Conservation (phyloP, 2,329 filamentous ascomycete species). For the Exophiala bonariae region DNA sequence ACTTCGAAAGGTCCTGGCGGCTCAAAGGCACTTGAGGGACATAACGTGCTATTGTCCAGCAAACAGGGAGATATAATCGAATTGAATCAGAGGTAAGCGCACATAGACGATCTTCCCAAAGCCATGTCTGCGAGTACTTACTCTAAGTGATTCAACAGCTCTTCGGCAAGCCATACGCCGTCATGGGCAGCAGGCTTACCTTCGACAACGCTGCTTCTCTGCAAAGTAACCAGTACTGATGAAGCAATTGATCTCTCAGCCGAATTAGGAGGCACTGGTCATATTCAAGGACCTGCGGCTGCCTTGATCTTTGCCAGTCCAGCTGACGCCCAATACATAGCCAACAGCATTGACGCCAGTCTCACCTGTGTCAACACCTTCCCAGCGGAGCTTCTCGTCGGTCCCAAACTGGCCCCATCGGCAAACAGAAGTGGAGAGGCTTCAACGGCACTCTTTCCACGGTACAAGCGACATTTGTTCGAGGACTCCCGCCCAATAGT, state of each 20-base stretch:
- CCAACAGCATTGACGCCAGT: conserved; percentile 55
- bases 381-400: conserved; percentile 53
- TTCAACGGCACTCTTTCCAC: neutral
- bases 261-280: neutral
- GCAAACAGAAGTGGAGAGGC: neutral
- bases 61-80: too few relatives aligned
- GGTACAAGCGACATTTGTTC: neutral
- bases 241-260: conserved; percentile 51
- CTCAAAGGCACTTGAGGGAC: too few relatives aligned
- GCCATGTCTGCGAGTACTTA: too few relatives aligned
- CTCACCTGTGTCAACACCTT: conserved; percentile 59
- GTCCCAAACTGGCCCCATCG: conserved; percentile 3
- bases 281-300: neutral
- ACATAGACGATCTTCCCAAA: too few relatives aligned
- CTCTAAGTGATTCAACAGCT: too few relatives aligned
- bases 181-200: too few relatives aligned
- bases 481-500: too few relatives aligned
- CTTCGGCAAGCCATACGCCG: too few relatives aligned
- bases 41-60: too few relatives aligned
- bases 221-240: conserved; percentile 48
- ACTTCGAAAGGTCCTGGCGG: too few relatives aligned
- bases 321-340: conserved; percentile 58
- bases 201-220: too few relatives aligned
- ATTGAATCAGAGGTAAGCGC: too few relatives aligned
- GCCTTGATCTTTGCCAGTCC: conserved; percentile 55